phyloP scores from a whole-genome alignment of 2,329 filamentous ascomycete species.

The Xylariaceae sp. region DNA sequence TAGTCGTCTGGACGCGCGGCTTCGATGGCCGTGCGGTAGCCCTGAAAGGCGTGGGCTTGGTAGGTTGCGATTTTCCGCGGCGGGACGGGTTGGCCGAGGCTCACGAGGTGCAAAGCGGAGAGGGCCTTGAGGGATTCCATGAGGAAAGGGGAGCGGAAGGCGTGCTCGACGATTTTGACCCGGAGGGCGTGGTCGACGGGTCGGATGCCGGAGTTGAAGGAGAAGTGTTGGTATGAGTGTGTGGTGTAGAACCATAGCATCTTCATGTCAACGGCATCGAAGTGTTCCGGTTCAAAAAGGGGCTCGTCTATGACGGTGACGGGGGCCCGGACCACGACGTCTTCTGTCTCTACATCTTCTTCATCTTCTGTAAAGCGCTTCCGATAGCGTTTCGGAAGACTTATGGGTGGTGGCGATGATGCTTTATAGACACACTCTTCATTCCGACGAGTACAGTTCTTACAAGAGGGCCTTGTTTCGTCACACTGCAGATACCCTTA shows the following conservation, averaged over 20 bases:
- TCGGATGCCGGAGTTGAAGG: conserved; percentile 35
- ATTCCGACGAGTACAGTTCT: conserved; percentile 44
- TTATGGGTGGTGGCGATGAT: background rate
- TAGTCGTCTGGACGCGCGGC: conserved; percentile 41
- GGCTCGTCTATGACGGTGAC: conserved; percentile 33
- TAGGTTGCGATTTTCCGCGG: conserved; percentile 39
- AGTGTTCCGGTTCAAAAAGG: conserved; percentile 32
- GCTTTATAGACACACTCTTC: conserved; percentile 44
- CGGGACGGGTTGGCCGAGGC: conserved; percentile 37
- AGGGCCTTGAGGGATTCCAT: conserved; percentile 51
- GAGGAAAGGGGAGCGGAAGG: conserved; percentile 49
- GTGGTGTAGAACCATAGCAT: conserved; percentile 52
- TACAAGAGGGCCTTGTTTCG: conserved; percentile 46
- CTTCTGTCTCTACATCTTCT: background rate
- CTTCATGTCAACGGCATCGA: conserved; percentile 43
- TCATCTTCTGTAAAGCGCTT: background rate
- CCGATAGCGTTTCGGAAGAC: conserved; percentile 4
- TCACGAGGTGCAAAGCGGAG: conserved; percentile 45
- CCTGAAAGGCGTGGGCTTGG: conserved; percentile 45
- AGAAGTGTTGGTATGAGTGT: conserved; percentile 43
- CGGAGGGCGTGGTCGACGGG: conserved; percentile 41
- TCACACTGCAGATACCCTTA: conserved; percentile 39
- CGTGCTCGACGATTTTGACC: conserved; percentile 44
- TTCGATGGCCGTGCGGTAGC: conserved; percentile 49
- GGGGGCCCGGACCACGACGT: background rate